Evolutionary conservation across 2,329 filamentous ascomycete genomes (phyloP), one percentile per base, ranked within the genome.

Genomic region (Pseudopyricularia javanii): DNA sequence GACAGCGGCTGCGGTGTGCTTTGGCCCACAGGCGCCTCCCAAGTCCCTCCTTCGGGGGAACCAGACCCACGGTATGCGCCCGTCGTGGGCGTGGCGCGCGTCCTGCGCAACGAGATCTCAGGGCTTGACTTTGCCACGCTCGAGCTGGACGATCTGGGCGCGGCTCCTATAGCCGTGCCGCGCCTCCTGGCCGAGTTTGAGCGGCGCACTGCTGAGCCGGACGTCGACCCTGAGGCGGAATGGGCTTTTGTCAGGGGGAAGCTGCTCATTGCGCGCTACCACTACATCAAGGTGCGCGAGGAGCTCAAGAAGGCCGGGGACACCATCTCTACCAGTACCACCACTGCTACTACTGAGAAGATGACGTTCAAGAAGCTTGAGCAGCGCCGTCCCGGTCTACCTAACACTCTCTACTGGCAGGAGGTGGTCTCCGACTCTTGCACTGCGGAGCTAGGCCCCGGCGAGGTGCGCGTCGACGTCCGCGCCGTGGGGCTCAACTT

Each of bases 401-500:
- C 20, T 17, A 45, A 20, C 20, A 45, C 40, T 20, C n/a, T 45
- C 3, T 45, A 45, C 40, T 45, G 40, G 40, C 40, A 45, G n/a
- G 40, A 45, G n/a, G 5, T 45, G 40, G 40, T 17, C 7, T 45
- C 40, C 5, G n/a, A 45, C 7, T 20, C 40, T 45, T 20, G 4
- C 40, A 7, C 20, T 20, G 40, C n/a, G 15, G 5, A 45, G 15
- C 40, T 45, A 4, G 40, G 40, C n/a, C 40, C 40, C 40, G 58
- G 61, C 48, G 56, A 63, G 20, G 58, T 73, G 8, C 67, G 71
- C 53, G 62, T 73, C 4, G 56, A 68, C 24, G 50, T 62, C 1
- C 59, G 60, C 47, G 63, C 66, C 0, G 57, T 59, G 14, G 69
- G 67, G 2, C 22, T 73, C 3, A 70, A 69, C 52, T 70, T 67